A percentile compares a stretch with the other conserved stretches of the same genome.
phyloP scores from a whole-genome alignment of 2,329 filamentous ascomycete genomes.

The Neonectria hederae region DNA sequence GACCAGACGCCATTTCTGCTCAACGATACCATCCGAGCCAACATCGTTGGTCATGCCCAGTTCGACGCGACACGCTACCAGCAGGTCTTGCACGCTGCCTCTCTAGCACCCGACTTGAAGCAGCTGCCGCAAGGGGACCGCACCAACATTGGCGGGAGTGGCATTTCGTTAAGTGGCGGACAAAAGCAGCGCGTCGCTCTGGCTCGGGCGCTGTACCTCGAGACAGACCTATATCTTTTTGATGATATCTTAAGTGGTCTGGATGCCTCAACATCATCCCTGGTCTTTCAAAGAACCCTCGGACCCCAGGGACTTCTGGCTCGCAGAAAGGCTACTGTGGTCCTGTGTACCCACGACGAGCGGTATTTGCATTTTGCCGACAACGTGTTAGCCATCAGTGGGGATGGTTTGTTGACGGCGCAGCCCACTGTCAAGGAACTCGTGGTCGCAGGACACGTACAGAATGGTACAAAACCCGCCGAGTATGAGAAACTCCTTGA shows the following conservation, averaged over 20 bases:
- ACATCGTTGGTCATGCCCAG: conserved; percentile 48
- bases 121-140: not conserved
- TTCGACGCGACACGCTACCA: conserved; percentile 48
- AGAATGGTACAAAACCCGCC: not conserved
- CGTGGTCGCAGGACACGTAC: no score
- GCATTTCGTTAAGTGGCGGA: not conserved
- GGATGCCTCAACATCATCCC: conserved; percentile 34
- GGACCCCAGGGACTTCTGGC: conserved; percentile 24
- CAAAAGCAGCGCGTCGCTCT: conserved; percentile 28
- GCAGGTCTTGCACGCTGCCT: conserved; percentile 46
- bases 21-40: conserved; percentile 49
- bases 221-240: conserved; percentile 31
- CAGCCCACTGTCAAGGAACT: conserved; percentile 20
- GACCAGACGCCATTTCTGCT: conserved; percentile 46
- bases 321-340: not conserved
- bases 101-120: conserved; percentile 45
- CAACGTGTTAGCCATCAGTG: conserved; percentile 17
- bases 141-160: not conserved
- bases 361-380: conserved; percentile 20
- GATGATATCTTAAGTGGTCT: conserved; percentile 45
- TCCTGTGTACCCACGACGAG: conserved; percentile 20
- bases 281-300: conserved; percentile 32
- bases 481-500: not conserved
- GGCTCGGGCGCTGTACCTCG: conserved; percentile 39
- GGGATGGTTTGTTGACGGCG: not conserved